These are phyloP conservation scores for Porodaedalea pini DNA, from an alignment of 1,284 basidiomycete genomes.

Conservation along the genomic window DNA sequence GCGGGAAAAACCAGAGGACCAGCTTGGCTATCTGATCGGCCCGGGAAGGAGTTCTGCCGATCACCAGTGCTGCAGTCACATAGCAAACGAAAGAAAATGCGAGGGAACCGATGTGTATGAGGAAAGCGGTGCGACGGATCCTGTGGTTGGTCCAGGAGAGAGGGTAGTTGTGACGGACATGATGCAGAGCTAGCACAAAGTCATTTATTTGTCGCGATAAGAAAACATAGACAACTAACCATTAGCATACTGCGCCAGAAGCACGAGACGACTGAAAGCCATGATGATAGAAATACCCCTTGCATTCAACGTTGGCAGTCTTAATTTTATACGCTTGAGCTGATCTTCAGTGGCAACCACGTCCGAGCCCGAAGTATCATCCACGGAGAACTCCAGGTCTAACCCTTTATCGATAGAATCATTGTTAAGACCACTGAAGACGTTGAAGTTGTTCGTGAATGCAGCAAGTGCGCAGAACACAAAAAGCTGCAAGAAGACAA, in stretches of 20 bases:
- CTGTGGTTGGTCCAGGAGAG: not conserved
- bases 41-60: conserved; percentile 15
- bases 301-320: conserved; percentile 20
- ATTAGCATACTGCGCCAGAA: conserved; percentile 21
- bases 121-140: not conserved
- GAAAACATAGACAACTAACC: conserved; percentile 9
- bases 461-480: conserved; percentile 22
- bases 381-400: conserved; percentile 5
- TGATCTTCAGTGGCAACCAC: conserved; percentile 7
- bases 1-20: conserved; percentile 22
- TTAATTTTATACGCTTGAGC: conserved; percentile 5
- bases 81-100: conserved; percentile 20
- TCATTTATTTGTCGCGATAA: not conserved
- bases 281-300: conserved; percentile 22
- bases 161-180: conserved; percentile 9
- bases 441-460: conserved; percentile 23
- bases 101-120: conserved; percentile 21
- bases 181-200: conserved; percentile 8
- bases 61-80: conserved; percentile 16
- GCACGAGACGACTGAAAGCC: conserved; percentile 21
- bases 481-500: conserved; percentile 22
- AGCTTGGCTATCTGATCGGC: conserved; percentile 18
- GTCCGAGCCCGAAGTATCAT: not conserved
- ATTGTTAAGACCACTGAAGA: conserved; percentile 16
- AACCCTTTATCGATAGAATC: conserved; percentile 3